Percentiles rank a stretch among this genome's conserved stretches.
Evolutionary conservation across 2,329 filamentous ascomycete genomes (phyloP).

Genomic region (Helminthosporium solani): DNA sequence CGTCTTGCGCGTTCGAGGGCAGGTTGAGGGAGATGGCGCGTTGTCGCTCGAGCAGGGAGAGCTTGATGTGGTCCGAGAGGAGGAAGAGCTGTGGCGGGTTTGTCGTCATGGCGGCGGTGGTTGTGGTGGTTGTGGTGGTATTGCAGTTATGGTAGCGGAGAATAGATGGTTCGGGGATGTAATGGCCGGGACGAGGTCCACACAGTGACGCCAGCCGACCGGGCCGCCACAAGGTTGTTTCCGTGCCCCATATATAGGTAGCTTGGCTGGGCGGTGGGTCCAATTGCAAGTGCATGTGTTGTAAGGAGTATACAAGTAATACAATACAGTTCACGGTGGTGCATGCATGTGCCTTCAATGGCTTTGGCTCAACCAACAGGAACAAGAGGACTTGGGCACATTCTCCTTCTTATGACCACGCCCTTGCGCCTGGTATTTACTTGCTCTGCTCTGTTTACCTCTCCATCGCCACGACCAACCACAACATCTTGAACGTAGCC

Average conservation of each 20-base stretch:
- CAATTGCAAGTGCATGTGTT: too few species aligned
- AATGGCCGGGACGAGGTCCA: background rate
- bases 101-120: slow-evolving; percentile 42
- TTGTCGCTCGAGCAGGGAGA: slow-evolving; percentile 89
- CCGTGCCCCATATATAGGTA: background rate
- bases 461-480: too few species aligned
- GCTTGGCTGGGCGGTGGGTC: too few species aligned
- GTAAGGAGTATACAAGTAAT: too few species aligned
- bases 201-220: background rate
- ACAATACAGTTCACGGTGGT: too few species aligned
- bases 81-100: slow-evolving; percentile 78
- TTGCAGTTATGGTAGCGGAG: slow-evolving; percentile 4
- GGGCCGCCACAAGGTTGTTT: background rate
- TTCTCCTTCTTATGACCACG: slow-evolving; percentile 14
- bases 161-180: slow-evolving; percentile 6
- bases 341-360: slow-evolving; percentile 10
- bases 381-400: slow-evolving; percentile 22
- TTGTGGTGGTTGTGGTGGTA: slow-evolving; percentile 39
- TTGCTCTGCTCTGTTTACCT: too few species aligned
- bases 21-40: slow-evolving; percentile 79
- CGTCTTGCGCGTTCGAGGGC: slow-evolving; percentile 77
- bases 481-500: too few species aligned
- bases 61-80: slow-evolving; percentile 93
- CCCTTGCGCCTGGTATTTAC: background rate
- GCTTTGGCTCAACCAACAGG: slow-evolving; percentile 13